Conservation (phyloP, 2,329 filamentous ascomycete genomes). For the Claviceps lovelessii region DNA sequence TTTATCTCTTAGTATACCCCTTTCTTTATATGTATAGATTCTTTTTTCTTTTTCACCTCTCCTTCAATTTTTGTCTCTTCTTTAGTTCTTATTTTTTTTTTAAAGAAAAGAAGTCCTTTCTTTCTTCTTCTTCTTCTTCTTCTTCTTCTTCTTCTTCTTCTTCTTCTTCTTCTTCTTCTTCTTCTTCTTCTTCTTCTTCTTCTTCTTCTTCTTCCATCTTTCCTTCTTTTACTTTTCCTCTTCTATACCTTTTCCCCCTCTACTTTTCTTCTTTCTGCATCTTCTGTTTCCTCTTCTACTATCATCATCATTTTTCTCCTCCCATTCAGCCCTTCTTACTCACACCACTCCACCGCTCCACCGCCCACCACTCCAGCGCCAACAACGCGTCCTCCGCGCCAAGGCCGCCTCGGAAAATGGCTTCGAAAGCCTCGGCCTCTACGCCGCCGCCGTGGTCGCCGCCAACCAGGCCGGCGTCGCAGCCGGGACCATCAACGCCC, state of each 20-base stretch:
- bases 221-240: not conserved
- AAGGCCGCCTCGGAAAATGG: conserved; percentile 34
- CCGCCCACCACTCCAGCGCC: conserved; percentile 26
- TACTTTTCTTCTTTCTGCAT: too few relatives aligned
- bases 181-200: not conserved
- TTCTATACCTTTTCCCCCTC: not conserved
- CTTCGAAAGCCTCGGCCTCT: conserved; percentile 30
- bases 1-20: too few relatives aligned
- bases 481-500: conserved; percentile 22
- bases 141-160: not conserved
- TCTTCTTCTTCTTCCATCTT: not conserved
- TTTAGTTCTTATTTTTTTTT: too few relatives aligned
- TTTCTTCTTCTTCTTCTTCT: too few relatives aligned
- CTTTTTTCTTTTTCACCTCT: too few relatives aligned
- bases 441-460: conserved; percentile 28
- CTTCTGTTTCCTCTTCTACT: too few relatives aligned
- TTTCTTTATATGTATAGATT: too few relatives aligned
- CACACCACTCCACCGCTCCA: conserved; percentile 9
- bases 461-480: conserved; percentile 30
- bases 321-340: too few relatives aligned
- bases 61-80: too few relatives aligned
- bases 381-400: conserved; percentile 39
- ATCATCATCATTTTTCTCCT: too few relatives aligned
- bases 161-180: not conserved
- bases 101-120: too few relatives aligned